A percentile compares a stretch with the other conserved stretches of the same genome.
Conservation (phyloP, 2,329 filamentous ascomycete species). For the Plenodomus tracheiphilus region DNA sequence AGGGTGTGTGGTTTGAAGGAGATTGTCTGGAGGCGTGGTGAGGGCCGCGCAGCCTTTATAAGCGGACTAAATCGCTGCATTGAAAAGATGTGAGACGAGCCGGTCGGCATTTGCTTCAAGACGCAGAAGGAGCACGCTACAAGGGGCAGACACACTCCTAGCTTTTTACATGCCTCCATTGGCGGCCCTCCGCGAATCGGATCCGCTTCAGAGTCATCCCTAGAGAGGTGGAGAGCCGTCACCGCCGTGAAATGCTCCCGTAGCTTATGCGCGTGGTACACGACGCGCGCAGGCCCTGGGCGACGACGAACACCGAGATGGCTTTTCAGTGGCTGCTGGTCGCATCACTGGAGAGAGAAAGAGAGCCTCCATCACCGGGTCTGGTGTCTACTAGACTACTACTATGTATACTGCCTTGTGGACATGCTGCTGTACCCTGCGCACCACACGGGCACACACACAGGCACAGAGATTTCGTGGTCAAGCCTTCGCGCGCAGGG, state of each 20-base stretch:
- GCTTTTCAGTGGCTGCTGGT: too few relatives aligned
- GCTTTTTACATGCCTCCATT: not conserved
- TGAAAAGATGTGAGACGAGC: slow-evolving; percentile 33
- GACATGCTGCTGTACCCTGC: too few relatives aligned
- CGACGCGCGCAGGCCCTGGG: too few relatives aligned
- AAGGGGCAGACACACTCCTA: not conserved
- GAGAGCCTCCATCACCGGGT: too few relatives aligned
- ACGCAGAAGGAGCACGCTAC: not conserved
- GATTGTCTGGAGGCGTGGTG: slow-evolving; percentile 18
- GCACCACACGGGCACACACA: too few relatives aligned
- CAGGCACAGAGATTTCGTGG: not conserved
- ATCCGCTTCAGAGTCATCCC: slow-evolving; percentile 4
- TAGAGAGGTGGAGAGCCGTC: slow-evolving; percentile 13
- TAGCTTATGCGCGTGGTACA: not conserved
- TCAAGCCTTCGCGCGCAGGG: not conserved
- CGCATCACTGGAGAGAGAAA: too few relatives aligned
- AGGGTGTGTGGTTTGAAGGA: slow-evolving; percentile 16
- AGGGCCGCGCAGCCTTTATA: slow-evolving; percentile 40
- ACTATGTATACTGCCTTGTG: too few relatives aligned
- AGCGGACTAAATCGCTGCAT: slow-evolving; percentile 40
- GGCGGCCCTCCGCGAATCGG: not conserved
- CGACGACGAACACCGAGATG: too few relatives aligned
- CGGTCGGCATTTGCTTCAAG: slow-evolving; percentile 27
- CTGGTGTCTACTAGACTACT: too few relatives aligned
- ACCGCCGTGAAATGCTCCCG: slow-evolving; percentile 13